Evolutionary conservation across 192 early-diverging fungal genomes (phyloP).

Genomic region (Helicostylum pulchrum): DNA sequence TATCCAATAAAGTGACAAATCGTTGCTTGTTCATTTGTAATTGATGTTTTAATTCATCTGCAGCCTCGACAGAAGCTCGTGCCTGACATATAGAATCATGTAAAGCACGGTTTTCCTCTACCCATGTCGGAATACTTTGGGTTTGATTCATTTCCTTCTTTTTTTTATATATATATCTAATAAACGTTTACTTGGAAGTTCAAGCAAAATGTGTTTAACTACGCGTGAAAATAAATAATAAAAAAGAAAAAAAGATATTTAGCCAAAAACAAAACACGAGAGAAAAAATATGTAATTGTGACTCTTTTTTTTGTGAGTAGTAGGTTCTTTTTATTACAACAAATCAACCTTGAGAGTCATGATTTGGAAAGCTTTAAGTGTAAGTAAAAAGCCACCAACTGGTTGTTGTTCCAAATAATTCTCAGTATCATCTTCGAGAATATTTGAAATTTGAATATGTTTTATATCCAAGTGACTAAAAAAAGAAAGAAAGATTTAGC

Average conservation of each 20-base stretch:
- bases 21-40: conserved; percentile 18
- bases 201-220: too few relatives aligned
- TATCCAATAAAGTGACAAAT: conserved; percentile 26
- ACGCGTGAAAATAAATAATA: too few relatives aligned
- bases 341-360: conserved; percentile 51
- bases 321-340: too few relatives aligned
- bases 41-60: conserved; percentile 1
- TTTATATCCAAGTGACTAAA: conserved; percentile 49
- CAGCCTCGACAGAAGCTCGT: neutral
- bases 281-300: too few relatives aligned
- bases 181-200: too few relatives aligned
- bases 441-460: conserved; percentile 61
- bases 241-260: too few relatives aligned
- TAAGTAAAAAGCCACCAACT: conserved; percentile 38
- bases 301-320: too few relatives aligned
- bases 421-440: conserved; percentile 69
- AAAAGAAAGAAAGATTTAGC: neutral
- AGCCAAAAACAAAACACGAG: too few relatives aligned
- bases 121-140: conserved; percentile 14
- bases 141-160: too few relatives aligned
- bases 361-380: conserved; percentile 63
- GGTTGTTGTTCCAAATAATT: conserved; percentile 30
- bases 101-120: conserved; percentile 14
- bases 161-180: too few relatives aligned
- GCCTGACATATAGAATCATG: conserved; percentile 18